These are phyloP conservation scores for Ophiostoma fasciatum DNA, from an alignment of 2,329 filamentous ascomycete genomes.

Conservation along the genomic window DNA sequence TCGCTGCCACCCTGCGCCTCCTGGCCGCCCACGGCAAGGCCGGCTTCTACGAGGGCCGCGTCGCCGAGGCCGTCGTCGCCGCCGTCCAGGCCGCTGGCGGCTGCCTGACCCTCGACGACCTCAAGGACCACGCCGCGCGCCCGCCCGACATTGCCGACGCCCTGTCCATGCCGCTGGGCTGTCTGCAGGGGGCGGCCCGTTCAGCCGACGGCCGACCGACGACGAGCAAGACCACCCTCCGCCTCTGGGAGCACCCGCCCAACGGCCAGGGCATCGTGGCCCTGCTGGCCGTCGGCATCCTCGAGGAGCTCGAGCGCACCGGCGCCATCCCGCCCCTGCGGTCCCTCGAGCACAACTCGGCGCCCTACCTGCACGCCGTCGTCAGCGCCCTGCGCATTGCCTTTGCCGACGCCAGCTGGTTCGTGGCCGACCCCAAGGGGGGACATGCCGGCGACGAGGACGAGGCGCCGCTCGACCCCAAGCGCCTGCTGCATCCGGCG, in stretches of 20 bases:
- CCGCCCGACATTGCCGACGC: slow-evolving; percentile 26
- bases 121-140: slow-evolving; percentile 51
- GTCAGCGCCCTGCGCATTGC: slow-evolving; percentile 80
- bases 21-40: slow-evolving; percentile 66
- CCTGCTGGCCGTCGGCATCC: slow-evolving; percentile 77
- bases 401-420: slow-evolving; percentile 82
- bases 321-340: slow-evolving; percentile 58
- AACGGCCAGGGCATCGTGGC: slow-evolving; percentile 94
- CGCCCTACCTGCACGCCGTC: slow-evolving; percentile 64
- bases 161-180: slow-evolving; percentile 60
- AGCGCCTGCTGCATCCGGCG: slow-evolving; percentile 42
- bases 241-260: slow-evolving; percentile 85
- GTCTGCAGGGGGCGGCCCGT: slow-evolving; percentile 59
- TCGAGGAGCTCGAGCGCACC: slow-evolving; percentile 65
- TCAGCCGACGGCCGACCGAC: slow-evolving; percentile 43
- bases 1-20: slow-evolving; percentile 64
- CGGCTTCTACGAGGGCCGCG: slow-evolving; percentile 74
- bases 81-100: slow-evolving; percentile 62
- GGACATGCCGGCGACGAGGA: slow-evolving; percentile 44
- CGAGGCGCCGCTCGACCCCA: slow-evolving; percentile 21
- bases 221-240: slow-evolving; percentile 66
- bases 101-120: slow-evolving; percentile 60
- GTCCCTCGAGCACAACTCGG: slow-evolving; percentile 60
- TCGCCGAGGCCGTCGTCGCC: slow-evolving; percentile 67
- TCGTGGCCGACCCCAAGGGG: slow-evolving; percentile 58